Percentiles rank a stretch among this genome's conserved stretches.
Evolutionary conservation across 1,284 basidiomycete genomes (phyloP).

Genomic region (Moesziomyces parantarcticus): DNA sequence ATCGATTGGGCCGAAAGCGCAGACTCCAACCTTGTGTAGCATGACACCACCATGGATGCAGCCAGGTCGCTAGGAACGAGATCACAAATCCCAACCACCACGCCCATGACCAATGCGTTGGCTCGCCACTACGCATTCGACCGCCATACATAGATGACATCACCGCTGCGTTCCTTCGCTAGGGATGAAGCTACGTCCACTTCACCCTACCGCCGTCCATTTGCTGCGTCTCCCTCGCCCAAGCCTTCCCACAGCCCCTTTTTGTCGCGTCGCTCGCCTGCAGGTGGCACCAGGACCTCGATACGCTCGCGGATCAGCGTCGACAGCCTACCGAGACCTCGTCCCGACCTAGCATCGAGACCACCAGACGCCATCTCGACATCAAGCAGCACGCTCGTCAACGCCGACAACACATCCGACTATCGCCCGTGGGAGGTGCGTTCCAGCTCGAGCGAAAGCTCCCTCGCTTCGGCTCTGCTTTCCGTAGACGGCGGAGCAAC

Average conservation of each 20-base stretch:
- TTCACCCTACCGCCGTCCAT: slow-evolving; percentile 29
- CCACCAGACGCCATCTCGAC: slow-evolving; percentile 44
- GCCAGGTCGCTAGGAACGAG: slow-evolving; percentile 1
- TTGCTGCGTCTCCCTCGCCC: slow-evolving; percentile 27
- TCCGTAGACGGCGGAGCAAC: slow-evolving; percentile 9
- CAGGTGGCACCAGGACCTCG: too few relatives aligned
- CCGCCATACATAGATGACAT: slow-evolving; percentile 16
- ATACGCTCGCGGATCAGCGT: neutral
- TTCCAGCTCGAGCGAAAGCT: slow-evolving; percentile 20
- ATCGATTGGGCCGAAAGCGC: neutral
- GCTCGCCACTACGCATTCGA: neutral
- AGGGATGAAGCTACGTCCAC: slow-evolving; percentile 26
- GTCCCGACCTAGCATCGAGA: neutral
- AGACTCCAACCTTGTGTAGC: neutral
- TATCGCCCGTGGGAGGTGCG: slow-evolving; percentile 40
- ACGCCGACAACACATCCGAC: slow-evolving; percentile 35
- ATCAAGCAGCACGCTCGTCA: slow-evolving; percentile 50
- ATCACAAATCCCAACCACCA: neutral
- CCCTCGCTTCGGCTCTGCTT: slow-evolving; percentile 19
- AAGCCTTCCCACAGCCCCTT: slow-evolving; percentile 34
- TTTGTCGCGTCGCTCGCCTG: slow-evolving; percentile 4
- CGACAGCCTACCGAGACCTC: neutral
- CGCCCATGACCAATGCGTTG: neutral
- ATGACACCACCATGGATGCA: slow-evolving; percentile 13
- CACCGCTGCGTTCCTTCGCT: slow-evolving; percentile 23